Evolutionary conservation across 164 flowering plant species (phyloP), one percentile per base, ranked within the genome.

Genomic region (Tetrastigma voinierianum): DNA sequence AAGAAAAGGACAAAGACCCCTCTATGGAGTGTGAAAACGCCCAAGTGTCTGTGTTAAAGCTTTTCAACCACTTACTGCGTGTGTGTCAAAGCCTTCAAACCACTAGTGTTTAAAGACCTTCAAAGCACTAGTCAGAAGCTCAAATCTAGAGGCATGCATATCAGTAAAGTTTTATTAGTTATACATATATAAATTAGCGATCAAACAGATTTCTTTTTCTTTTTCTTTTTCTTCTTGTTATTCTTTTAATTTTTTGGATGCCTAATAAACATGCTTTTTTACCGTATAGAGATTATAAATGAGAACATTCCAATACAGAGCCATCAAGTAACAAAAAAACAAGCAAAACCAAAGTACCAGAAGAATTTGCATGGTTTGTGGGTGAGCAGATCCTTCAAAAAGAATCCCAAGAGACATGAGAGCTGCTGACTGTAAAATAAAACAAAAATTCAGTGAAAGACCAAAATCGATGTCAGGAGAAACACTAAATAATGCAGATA

Each of bases 301-400:
- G 44, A 46, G 21, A 46, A 40, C 17, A 40, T 8, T 32, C 40
- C 59, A 45, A 18, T 54, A 65, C 16, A 13, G 19, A n/a, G 44
- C 44, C 19, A 13, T 24, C 32, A 43, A 16, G 16, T 15, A 61
- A 25, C n/a, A 53, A 24, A 9, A 47, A 63, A 61, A 49, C n/a
- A 24, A 10, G 43, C 65, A 17, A 2, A 45, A 62, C 51, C 11
- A 57, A 46, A 67, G 19, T 87, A 95, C 99, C 98, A 92, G 75
- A 59, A 95, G 90, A 76, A 77, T 72, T 67, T 90, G 90, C 95
- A 95, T 87, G 1, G 95, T 86, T 63, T 77, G 86, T 14, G 90
- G 96, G 62, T 95, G 97, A 10, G 94, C 89, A 45, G 99, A 90
- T 71, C 98, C 99, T 83, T 95, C 99, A 65, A 78, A 89, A 58